phyloP scores from a whole-genome alignment of 2,329 filamentous ascomycete species.

The Aspergillaceae sp. region DNA sequence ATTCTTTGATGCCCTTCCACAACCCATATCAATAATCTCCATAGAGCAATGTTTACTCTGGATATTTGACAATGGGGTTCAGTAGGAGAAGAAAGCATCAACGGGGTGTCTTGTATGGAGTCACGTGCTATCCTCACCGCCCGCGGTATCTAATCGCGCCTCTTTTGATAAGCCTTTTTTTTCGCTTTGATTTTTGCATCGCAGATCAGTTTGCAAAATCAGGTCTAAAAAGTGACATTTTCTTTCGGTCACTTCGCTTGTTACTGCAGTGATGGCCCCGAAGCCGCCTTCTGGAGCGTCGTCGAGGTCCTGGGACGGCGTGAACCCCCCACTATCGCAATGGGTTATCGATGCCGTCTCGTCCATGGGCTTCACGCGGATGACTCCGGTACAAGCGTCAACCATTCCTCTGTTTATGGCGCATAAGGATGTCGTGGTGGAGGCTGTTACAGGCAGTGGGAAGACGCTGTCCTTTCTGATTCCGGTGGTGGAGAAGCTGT shows the following conservation, averaged over 20 bases:
- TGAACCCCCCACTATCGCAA: conserved; percentile 63
- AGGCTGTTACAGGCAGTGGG: conserved; percentile 84
- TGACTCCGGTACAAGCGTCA: conserved; percentile 92
- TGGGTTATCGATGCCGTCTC: conserved; percentile 81
- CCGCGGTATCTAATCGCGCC: conserved; percentile 22
- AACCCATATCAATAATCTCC: too few relatives aligned
- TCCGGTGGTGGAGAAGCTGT: conserved; percentile 70
- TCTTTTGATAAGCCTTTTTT: conserved; percentile 18
- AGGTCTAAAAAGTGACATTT: too few relatives aligned
- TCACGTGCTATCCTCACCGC: conserved; percentile 19
- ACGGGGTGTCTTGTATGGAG: background rate
- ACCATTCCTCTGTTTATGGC: conserved; percentile 80
- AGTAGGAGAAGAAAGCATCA: background rate
- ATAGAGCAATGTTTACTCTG: too few relatives aligned
- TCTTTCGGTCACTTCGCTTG: background rate
- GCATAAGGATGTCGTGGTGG: conserved; percentile 87
- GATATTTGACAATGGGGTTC: background rate
- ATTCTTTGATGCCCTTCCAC: too few relatives aligned
- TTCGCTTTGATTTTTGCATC: conserved; percentile 10
- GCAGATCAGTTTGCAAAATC: conserved; percentile 3
- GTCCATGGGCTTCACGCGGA: conserved; percentile 75
- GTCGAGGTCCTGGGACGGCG: conserved; percentile 56
- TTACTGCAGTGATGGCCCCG: conserved; percentile 18
- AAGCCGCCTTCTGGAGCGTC: conserved; percentile 38
- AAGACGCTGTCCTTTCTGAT: conserved; percentile 84